Percentiles rank a stretch among this genome's conserved stretches.
Evolutionary conservation across 169 alveolate species (phyloP).

Genomic region (Eimeria tenella): DNA sequence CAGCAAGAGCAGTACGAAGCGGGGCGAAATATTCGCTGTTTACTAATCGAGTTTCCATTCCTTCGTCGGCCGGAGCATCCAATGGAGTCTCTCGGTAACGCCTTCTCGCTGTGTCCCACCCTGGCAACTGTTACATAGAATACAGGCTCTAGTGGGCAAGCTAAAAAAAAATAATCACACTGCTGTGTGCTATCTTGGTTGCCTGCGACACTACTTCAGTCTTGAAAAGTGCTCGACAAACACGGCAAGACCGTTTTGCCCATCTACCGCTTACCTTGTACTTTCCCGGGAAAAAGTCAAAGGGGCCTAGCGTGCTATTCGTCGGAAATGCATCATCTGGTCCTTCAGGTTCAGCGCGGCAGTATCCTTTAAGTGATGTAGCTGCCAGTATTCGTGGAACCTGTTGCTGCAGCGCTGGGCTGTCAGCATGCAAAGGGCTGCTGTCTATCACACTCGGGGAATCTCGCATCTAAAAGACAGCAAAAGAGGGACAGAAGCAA

Average conservation of each 20-base stretch:
- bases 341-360: conserved; percentile 73
- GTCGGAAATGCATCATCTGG: conserved; percentile 59
- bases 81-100: conserved; percentile 63
- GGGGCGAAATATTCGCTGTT: conserved; percentile 71
- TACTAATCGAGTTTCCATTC: conserved; percentile 63
- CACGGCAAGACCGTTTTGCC: too few species aligned
- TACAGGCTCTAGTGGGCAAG: background rate
- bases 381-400: conserved; percentile 48
- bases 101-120: conserved; percentile 62
- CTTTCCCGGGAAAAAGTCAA: conserved; percentile 76
- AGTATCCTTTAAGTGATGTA: conserved; percentile 54
- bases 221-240: too few species aligned
- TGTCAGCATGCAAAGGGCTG: background rate
- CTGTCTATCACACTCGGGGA: background rate
- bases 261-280: conserved; percentile 55
- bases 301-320: conserved; percentile 71
- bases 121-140: conserved; percentile 3
- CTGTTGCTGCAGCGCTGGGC: background rate
- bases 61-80: conserved; percentile 72
- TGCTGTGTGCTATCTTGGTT: too few species aligned
- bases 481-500: too few species aligned
- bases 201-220: too few species aligned
- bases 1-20: conserved; percentile 53
- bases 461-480: too few species aligned
- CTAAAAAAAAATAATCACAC: background rate